Evolutionary conservation across 164 flowering plant genomes (phyloP).

Genomic region (Annona squamosa): DNA sequence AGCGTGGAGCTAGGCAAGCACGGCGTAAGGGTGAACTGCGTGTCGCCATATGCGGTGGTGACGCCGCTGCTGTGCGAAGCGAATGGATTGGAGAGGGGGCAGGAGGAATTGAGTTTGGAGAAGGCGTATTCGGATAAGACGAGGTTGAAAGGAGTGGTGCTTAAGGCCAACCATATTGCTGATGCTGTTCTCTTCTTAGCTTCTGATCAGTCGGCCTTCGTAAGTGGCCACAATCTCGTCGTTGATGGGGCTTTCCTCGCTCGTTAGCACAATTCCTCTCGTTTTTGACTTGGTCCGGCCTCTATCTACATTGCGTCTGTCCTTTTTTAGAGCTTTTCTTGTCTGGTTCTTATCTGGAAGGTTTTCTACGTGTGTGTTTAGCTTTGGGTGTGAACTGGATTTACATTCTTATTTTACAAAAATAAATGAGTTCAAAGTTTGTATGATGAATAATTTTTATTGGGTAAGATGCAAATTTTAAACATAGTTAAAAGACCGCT

Average conservation of each 20-base stretch:
- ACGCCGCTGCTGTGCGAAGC: constrained; percentile 14
- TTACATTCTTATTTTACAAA: too few species aligned
- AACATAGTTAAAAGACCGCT: too few species aligned
- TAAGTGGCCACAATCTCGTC: constrained; percentile 60
- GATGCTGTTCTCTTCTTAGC: constrained; percentile 76
- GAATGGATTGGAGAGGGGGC: constrained; percentile 20
- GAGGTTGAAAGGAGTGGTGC: constrained; percentile 46
- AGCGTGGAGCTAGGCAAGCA: constrained; percentile 74
- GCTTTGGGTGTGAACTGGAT: too few species aligned
- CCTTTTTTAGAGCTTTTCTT: too few species aligned
- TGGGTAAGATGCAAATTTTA: too few species aligned
- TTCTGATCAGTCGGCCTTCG: constrained; percentile 56
- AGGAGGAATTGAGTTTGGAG: constrained; percentile 23
- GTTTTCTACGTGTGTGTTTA: too few species aligned
- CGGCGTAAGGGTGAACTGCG: constrained; percentile 82
- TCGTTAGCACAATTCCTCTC: background rate
- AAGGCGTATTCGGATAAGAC: constrained; percentile 15
- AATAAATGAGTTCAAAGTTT: too few species aligned
- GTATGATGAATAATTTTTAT: too few species aligned
- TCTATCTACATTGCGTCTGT: too few species aligned
- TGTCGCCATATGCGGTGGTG: constrained; percentile 72
- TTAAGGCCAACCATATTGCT: constrained; percentile 51
- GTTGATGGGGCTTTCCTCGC: constrained; percentile 61
- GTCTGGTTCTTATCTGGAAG: too few species aligned
- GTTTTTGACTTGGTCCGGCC: too few species aligned